A percentile compares a stretch with the other conserved stretches of the same genome.
Conservation (phyloP, 1,284 basidiomycete species). For the Leccinum pachyderme region DNA sequence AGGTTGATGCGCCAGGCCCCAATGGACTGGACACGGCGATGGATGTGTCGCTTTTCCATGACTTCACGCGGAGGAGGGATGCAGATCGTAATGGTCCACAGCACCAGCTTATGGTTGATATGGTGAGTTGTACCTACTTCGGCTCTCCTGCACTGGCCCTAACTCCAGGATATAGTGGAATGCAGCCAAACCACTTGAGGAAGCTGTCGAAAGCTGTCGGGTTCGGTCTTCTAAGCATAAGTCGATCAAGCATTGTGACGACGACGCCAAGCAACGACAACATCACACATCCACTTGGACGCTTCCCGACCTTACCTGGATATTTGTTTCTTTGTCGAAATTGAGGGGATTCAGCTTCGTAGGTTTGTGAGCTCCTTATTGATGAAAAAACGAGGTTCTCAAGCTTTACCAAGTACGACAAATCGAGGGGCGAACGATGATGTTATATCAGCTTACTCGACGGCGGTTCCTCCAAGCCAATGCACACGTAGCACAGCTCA, state of each 20-base stretch:
- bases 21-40: slow-evolving; percentile 9
- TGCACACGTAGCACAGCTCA: slow-evolving; percentile 19
- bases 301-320: background rate
- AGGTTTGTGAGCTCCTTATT: slow-evolving; percentile 16
- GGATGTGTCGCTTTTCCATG: slow-evolving; percentile 24
- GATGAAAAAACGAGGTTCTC: background rate
- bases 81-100: background rate
- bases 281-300: background rate
- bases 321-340: slow-evolving; percentile 4
- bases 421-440: slow-evolving; percentile 45
- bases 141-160: background rate
- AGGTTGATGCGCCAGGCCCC: slow-evolving; percentile 33
- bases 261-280: background rate
- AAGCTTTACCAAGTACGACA: slow-evolving; percentile 42
- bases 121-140: slow-evolving; percentile 16
- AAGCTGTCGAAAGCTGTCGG: slow-evolving; percentile 15
- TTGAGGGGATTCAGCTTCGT: slow-evolving; percentile 26
- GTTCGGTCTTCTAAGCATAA: background rate
- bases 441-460: slow-evolving; percentile 42
- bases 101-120: slow-evolving; percentile 22
- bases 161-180: slow-evolving; percentile 28
- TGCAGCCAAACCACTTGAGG: slow-evolving; percentile 26
- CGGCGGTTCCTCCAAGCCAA: slow-evolving; percentile 30
- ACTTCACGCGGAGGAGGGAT: slow-evolving; percentile 26
- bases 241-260: slow-evolving; percentile 5